These are phyloP conservation scores for Carallia pectinifolia DNA, from an alignment of 345 rosid genomes.

Conservation along the genomic window DNA sequence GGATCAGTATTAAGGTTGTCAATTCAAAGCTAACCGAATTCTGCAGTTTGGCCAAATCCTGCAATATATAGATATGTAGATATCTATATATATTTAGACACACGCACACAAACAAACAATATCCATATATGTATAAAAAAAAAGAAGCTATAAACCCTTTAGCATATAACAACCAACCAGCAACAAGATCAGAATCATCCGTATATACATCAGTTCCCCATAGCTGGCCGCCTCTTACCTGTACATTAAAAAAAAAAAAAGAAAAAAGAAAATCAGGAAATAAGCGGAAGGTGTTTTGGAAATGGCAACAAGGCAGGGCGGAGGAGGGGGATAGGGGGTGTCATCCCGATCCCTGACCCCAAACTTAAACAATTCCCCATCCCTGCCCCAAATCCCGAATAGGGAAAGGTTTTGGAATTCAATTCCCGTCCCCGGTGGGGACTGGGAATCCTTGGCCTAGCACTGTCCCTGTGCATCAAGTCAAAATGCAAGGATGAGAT, in stretches of 20 bases:
- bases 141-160: background rate
- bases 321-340: too few relatives aligned
- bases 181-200: conserved; percentile 97
- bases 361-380: too few relatives aligned
- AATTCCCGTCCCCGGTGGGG: too few relatives aligned
- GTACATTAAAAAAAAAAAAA: conserved; percentile 20
- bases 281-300: background rate
- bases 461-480: too few relatives aligned
- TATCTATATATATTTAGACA: too few relatives aligned
- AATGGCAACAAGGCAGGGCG: too few relatives aligned
- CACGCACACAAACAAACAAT: background rate
- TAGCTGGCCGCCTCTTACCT: conserved; percentile 98
- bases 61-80: too few relatives aligned
- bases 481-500: too few relatives aligned
- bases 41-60: background rate
- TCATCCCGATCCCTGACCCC: too few relatives aligned
- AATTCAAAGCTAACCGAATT: conserved; percentile 10
- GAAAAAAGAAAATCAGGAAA: background rate
- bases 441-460: too few relatives aligned
- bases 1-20: conserved; percentile 17
- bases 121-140: background rate
- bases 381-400: too few relatives aligned
- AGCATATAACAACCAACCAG: conserved; percentile 52
- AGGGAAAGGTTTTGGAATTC: too few relatives aligned
- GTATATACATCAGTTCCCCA: conserved; percentile 99